Percentiles rank a stretch among this genome's conserved stretches.
Conservation (phyloP, 371 early-diverging fungal species). For the Nosema granulosis region DNA sequence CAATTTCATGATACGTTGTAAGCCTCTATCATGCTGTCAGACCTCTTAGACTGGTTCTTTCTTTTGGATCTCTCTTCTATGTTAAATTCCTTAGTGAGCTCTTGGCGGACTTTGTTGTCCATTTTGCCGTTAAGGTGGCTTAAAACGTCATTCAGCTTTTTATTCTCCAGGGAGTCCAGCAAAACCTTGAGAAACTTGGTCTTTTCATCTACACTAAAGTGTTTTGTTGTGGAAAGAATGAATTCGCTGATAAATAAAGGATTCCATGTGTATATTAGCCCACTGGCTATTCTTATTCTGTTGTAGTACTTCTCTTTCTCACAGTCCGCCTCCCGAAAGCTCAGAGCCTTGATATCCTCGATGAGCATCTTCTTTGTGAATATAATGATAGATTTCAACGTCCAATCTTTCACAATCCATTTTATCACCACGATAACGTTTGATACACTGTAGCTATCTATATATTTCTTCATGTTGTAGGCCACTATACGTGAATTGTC, state of each 20-base stretch:
- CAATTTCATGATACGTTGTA: conserved; percentile 36
- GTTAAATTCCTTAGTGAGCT: conserved; percentile 37
- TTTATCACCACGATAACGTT: conserved; percentile 66
- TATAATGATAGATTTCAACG: conserved; percentile 62
- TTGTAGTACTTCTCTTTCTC: conserved; percentile 30
- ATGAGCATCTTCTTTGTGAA: conserved; percentile 62
- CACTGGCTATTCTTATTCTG: conserved; percentile 51
- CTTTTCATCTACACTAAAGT: conserved; percentile 40
- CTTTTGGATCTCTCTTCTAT: background rate
- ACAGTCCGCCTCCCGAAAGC: background rate
- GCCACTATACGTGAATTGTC: conserved; percentile 65
- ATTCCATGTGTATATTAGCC: conserved; percentile 66
- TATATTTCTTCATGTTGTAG: conserved; percentile 63
- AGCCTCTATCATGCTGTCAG: conserved; percentile 55
- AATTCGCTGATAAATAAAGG: conserved; percentile 65
- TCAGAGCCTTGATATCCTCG: conserved; percentile 49
- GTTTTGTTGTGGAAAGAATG: conserved; percentile 52
- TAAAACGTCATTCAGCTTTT: conserved; percentile 57
- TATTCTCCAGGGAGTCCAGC: conserved; percentile 44
- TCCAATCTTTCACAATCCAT: conserved; percentile 68
- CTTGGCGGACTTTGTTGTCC: conserved; percentile 36
- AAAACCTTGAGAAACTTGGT: conserved; percentile 15
- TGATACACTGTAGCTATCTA: conserved; percentile 56
- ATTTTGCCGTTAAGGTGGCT: conserved; percentile 48
- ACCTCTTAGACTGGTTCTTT: conserved; percentile 26